Base-by-base conservation (phyloP, 2,329 filamentous ascomycete genomes). In the Colletotrichum cordylinicola region DNA sequence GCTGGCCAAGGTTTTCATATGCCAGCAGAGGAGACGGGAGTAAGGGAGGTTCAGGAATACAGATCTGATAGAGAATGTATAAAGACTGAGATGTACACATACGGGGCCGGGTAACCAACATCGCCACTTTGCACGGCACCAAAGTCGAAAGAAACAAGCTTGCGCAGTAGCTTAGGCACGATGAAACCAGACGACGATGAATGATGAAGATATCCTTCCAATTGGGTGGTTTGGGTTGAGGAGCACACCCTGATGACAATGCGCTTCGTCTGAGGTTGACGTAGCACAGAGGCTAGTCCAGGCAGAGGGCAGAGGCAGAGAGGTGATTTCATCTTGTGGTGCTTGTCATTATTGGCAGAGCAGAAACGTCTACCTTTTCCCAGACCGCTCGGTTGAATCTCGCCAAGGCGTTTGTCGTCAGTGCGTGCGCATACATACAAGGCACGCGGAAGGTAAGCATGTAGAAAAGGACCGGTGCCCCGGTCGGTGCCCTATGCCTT, bases 11-110 rank as follows among this genome's bases (percentile, higher is more conserved):
- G 67, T 29, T 33, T 61, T 56, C 39, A 12, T 15, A 13, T 27
- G 64, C 65, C 71, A 39, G 66, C 37, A 67, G 31, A 67, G 48
- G 71, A 65, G 66, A 66, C 56, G 52, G 60, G 60, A 75, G 52
- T 60, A 21, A n/a, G 48, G 35, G 58, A 29, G 64, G n/a, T n/a
- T 48, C n/a, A 66, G 70, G 29, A 39, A 16, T 74, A 48, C 62
- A 70, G 64, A 65, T 56, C 39, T 31, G 72, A 76, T 76, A 76
- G 71, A 76, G 52, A 76, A 76, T 75, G 74, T 64, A 71, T 52
- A 67, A 76, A 78, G 67, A 77, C 37, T 76, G 60, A 58, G 52
- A 67, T 71, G 35, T 27, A 74, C 33, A 70, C 24, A 67, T 55
- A 39, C 67, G 67, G 10, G 61, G 31, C 21, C 8, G n/a, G 67